Conservation (phyloP, 345 rosid species). For the Populus alba region DNA sequence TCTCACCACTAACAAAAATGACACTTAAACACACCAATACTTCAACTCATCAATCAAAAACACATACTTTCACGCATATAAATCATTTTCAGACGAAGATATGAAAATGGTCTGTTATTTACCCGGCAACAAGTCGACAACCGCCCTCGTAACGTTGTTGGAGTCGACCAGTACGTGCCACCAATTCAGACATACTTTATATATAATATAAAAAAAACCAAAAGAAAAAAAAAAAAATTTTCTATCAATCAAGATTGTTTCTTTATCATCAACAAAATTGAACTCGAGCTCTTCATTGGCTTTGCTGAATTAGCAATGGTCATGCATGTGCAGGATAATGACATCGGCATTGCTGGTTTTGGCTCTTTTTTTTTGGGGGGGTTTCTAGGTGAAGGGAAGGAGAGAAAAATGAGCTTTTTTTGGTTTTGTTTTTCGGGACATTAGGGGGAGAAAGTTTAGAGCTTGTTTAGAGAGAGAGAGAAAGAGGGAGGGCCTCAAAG, state of each 20-base stretch:
- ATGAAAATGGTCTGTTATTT: constrained; percentile 10
- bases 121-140: constrained; percentile 97
- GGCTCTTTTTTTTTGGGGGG: not conserved
- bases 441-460: not conserved
- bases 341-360: constrained; percentile 29
- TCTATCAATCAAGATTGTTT: not conserved
- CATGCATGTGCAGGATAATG: constrained; percentile 30
- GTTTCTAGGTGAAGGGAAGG: not conserved
- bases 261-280: constrained; percentile 5
- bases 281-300: not conserved
- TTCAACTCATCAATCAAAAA: not conserved
- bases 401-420: not conserved
- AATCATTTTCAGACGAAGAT: not conserved
- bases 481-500: constrained; percentile 19
- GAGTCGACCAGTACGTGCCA: constrained; percentile 97
- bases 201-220: not conserved
- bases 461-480: constrained; percentile 14
- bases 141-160: constrained; percentile 91
- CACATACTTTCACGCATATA: not conserved
- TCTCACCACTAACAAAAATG: not conserved
- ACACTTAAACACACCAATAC: not conserved
- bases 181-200: constrained; percentile 72
- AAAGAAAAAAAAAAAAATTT: not conserved
- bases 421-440: not conserved
- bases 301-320: constrained; percentile 17